These are phyloP conservation scores for Pythium brachiatum DNA, from an alignment of 352 stramenopile genomes.

Conservation along the genomic window DNA sequence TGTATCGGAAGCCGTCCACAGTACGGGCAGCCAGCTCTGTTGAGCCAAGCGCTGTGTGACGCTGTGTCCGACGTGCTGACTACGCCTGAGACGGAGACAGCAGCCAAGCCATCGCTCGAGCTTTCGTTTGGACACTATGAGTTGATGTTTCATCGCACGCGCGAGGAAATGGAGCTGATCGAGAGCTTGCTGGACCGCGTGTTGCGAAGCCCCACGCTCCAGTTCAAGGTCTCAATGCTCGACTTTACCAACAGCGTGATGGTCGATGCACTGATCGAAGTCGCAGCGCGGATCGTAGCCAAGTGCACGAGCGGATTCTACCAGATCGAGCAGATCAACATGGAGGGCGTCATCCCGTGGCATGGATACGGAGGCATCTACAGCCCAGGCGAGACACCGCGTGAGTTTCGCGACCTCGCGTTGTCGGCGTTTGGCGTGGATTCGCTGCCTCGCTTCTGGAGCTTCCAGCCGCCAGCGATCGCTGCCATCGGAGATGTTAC, in stretches of 20 bases:
- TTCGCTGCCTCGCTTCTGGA: neutral
- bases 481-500: neutral
- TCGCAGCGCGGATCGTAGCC: neutral
- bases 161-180: neutral
- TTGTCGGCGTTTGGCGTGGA: neutral
- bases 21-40: no score
- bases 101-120: neutral
- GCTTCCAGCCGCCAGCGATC: no score
- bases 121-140: neutral
- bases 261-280: no score
- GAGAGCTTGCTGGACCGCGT: neutral
- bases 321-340: neutral
- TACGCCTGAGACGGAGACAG: neutral
- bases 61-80: neutral
- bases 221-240: neutral
- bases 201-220: neutral
- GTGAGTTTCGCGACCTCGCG: neutral
- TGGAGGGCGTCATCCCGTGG: neutral
- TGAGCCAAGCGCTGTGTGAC: neutral
- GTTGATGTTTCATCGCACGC: neutral
- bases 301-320: slow-evolving; percentile 2
- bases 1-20: neutral
- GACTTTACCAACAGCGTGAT: neutral
- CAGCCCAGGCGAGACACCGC: no score
- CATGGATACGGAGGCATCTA: no score